These are phyloP conservation scores for Xanthoconium separans DNA, from an alignment of 1,284 basidiomycete genomes.

Conservation along the genomic window DNA sequence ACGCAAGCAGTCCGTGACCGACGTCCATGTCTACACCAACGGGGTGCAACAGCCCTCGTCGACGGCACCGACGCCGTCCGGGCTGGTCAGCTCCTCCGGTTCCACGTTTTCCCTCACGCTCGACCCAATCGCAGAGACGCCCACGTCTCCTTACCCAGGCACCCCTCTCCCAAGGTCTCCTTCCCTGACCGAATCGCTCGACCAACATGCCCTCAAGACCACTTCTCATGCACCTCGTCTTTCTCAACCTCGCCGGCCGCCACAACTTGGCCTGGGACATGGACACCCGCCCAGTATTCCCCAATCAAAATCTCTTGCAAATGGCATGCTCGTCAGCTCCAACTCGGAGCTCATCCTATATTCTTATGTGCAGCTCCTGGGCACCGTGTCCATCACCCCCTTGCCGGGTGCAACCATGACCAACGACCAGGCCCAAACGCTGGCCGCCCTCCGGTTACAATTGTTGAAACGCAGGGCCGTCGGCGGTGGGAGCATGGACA, in stretches of 20 bases:
- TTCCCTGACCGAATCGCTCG: conserved; percentile 20
- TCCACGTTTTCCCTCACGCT: conserved; percentile 65
- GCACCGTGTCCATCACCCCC: conserved; percentile 50
- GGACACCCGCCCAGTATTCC: conserved; percentile 34
- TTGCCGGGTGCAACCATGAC: conserved; percentile 32
- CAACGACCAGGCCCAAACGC: conserved; percentile 40
- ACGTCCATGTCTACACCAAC: conserved; percentile 48
- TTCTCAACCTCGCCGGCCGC: conserved; percentile 31
- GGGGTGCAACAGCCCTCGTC: conserved; percentile 29
- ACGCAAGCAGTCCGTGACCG: conserved; percentile 67
- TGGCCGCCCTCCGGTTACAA: conserved; percentile 49
- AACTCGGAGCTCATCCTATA: conserved; percentile 78
- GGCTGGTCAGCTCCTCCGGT: conserved; percentile 45
- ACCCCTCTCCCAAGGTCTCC: conserved; percentile 35
- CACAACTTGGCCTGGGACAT: conserved; percentile 48
- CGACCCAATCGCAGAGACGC: conserved; percentile 65
- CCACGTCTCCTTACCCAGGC: conserved; percentile 40
- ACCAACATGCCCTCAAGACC: conserved; percentile 13
- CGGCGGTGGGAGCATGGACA: conserved; percentile 79
- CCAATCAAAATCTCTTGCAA: conserved; percentile 28
- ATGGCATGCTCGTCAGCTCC: conserved; percentile 41
- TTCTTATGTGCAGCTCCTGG: conserved; percentile 83
- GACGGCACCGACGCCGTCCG: conserved; percentile 34
- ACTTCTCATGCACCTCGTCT: conserved; percentile 17
- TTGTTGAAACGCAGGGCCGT: conserved; percentile 51